A percentile compares a stretch with the other conserved stretches of the same genome.
These are phyloP conservation scores for Stephanodiscus minutulus DNA, from an alignment of 108 stramenopile genomes.

Conservation along the genomic window DNA sequence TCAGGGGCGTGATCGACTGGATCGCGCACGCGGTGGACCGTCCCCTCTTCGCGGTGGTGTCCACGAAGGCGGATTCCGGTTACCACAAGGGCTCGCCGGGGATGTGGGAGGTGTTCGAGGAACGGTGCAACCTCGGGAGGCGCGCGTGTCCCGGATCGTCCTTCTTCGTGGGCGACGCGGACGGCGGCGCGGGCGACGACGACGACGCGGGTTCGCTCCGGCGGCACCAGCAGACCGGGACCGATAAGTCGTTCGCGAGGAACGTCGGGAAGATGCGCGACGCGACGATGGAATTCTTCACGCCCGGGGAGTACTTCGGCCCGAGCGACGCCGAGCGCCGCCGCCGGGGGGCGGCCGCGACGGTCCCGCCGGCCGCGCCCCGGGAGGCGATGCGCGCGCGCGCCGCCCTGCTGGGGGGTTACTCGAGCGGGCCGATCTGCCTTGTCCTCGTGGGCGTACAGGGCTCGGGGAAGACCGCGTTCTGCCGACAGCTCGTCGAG, in stretches of 20 bases:
- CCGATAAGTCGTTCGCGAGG: conserved; percentile 69
- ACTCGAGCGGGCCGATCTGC: conserved; percentile 55
- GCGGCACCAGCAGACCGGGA: conserved; percentile 70
- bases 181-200: conserved; percentile 29
- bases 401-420: conserved; percentile 64
- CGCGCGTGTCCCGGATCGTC: conserved; percentile 55
- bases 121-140: conserved; percentile 37
- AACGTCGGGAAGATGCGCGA: conserved; percentile 50
- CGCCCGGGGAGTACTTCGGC: conserved; percentile 70
- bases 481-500: conserved; percentile 53
- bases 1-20: conserved; percentile 75
- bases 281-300: conserved; percentile 57
- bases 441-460: conserved; percentile 73
- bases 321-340: conserved; percentile 56
- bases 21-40: conserved; percentile 58
- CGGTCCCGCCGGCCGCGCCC: conserved; percentile 29
- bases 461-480: conserved; percentile 77
- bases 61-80: conserved; percentile 58
- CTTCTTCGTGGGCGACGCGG: conserved; percentile 84
- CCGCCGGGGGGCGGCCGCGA: conserved; percentile 4
- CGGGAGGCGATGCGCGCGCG: conserved; percentile 45
- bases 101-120: conserved; percentile 70
- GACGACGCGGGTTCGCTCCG: conserved; percentile 8
- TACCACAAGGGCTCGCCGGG: conserved; percentile 74
- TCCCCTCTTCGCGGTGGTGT: conserved; percentile 65